A percentile compares a stretch with the other conserved stretches of the same genome.
phyloP scores from a whole-genome alignment of 2,329 filamentous ascomycete species.

The Spiromastix sp. region DNA sequence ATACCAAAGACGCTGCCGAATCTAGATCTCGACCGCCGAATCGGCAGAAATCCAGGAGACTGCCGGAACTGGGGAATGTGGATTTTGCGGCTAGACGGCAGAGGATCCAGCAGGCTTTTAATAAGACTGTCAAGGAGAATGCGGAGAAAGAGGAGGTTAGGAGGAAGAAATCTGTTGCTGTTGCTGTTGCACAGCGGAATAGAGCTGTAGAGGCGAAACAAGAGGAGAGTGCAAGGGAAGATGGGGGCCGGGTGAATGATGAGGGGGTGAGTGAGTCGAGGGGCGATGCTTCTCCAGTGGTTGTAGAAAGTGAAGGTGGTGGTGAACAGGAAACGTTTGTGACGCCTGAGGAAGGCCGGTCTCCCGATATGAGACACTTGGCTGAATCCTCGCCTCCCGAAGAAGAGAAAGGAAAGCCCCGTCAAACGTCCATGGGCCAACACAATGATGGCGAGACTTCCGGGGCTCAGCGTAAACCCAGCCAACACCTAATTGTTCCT shows the following conservation, averaged over 20 bases:
- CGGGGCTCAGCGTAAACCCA: not conserved
- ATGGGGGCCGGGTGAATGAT: constrained; percentile 3
- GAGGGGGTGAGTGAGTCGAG: not conserved
- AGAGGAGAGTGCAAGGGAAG: constrained; percentile 12
- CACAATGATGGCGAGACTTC: not conserved
- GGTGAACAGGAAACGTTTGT: constrained; percentile 11
- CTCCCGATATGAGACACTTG: constrained; percentile 5
- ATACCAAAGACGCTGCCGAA: no score
- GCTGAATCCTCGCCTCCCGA: no score
- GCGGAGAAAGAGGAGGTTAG: constrained; percentile 46
- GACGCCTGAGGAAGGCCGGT: constrained; percentile 11
- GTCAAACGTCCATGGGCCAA: not conserved
- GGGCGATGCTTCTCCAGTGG: not conserved
- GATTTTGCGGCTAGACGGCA: constrained; percentile 77
- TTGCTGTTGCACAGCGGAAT: constrained; percentile 43
- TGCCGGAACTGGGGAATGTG: constrained; percentile 60
- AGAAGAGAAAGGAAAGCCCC: not conserved
- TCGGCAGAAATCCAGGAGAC: constrained; percentile 25
- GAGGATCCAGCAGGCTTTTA: constrained; percentile 76
- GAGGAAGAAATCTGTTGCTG: no score
- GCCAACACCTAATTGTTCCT: not conserved
- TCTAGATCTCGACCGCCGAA: constrained; percentile 25
- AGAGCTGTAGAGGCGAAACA: constrained; percentile 19
- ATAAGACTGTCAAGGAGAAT: constrained; percentile 66
- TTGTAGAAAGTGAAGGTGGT: not conserved